Evolutionary conservation across 305 asterid species (phyloP).

Genomic region (Fraxinus latifolia): DNA sequence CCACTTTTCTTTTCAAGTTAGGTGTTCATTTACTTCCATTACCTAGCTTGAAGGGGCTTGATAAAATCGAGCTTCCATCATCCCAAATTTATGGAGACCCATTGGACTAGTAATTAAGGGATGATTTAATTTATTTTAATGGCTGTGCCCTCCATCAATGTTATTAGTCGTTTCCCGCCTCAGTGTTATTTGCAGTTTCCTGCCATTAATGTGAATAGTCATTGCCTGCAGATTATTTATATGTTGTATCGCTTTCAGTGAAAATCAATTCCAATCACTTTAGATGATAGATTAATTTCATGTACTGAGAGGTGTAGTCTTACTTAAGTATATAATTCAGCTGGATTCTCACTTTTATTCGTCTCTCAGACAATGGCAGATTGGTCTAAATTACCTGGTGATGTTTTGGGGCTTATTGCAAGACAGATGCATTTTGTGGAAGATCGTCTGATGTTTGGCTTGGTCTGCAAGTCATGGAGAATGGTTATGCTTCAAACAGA

Average conservation of each 20-base stretch:
- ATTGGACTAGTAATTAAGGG: background rate
- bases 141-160: background rate
- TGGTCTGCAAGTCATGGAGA: conserved; percentile 28
- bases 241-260: background rate
- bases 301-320: background rate
- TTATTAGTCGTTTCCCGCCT: too few relatives aligned
- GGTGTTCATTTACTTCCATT: too few relatives aligned
- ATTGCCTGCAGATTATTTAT: background rate
- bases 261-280: background rate
- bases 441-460: conserved; percentile 19
- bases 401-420: conserved; percentile 25
- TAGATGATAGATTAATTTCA: background rate
- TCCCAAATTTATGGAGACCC: background rate
- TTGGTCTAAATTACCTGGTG: conserved; percentile 28
- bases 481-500: conserved; percentile 3
- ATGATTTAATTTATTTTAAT: background rate
- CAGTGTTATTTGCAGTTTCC: too few relatives aligned
- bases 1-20: too few relatives aligned
- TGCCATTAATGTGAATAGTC: background rate
- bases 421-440: conserved; percentile 16
- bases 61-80: background rate
- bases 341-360: background rate
- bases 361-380: conserved; percentile 9
- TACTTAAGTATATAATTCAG: background rate
- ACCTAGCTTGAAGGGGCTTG: background rate